These are phyloP conservation scores for Erodium texanum DNA, from an alignment of 441 rosid genomes.

Conservation along the genomic window DNA sequence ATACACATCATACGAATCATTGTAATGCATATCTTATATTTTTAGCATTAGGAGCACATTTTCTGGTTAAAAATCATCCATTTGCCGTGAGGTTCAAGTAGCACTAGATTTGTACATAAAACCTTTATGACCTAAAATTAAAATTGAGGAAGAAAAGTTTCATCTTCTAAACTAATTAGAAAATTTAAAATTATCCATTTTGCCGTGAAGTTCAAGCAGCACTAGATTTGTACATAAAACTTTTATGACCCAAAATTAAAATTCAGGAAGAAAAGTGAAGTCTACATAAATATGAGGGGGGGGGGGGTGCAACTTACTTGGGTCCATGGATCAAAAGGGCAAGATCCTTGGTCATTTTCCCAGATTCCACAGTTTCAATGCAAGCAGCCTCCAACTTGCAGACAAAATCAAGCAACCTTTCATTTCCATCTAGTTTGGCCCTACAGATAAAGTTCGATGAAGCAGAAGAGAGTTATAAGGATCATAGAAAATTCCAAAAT, in stretches of 20 bases:
- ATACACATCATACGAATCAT: not conserved
- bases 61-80: not conserved
- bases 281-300: not conserved
- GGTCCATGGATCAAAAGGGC: constrained; percentile 70
- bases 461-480: not conserved
- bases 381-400: constrained; percentile 78
- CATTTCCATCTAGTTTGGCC: constrained; percentile 80
- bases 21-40: not conserved
- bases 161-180: not conserved
- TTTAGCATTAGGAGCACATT: not conserved
- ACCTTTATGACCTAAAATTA: not conserved
- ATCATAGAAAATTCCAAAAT: not conserved
- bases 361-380: constrained; percentile 68
- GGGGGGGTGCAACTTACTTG: constrained; percentile 38
- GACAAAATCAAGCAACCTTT: constrained; percentile 57
- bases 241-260: not conserved
- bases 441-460: constrained; percentile 26
- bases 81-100: too few relatives aligned
- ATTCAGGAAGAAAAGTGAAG: not conserved
- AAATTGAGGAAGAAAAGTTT: not conserved
- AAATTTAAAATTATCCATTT: too few relatives aligned
- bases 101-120: not conserved
- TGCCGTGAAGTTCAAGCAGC: not conserved
- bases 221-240: not conserved
- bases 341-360: constrained; percentile 96